Conservation (phyloP, 1,139 yeast genomes). For the Debaryomyces singareniensis region DNA sequence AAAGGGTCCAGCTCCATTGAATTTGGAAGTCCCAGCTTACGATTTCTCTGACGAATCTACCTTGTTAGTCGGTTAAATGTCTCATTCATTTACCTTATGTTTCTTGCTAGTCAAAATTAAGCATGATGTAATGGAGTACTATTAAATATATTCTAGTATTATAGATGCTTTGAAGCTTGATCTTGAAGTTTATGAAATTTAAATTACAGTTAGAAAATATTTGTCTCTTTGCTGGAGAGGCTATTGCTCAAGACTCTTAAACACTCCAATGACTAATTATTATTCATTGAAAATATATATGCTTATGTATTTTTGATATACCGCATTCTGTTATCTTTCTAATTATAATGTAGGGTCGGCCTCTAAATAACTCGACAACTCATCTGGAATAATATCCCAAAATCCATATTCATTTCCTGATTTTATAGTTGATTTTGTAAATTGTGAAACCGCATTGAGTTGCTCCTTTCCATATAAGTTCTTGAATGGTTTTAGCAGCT, state of each 20-base stretch:
- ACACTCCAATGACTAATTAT: not conserved
- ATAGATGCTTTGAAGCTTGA: too few species aligned
- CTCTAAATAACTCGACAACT: constrained; percentile 15
- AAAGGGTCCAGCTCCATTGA: constrained; percentile 99
- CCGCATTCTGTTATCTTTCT: constrained; percentile 1
- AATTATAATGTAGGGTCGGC: constrained; percentile 8
- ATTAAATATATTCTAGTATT: too few species aligned
- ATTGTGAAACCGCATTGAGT: constrained; percentile 8
- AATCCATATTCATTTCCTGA: constrained; percentile 14
- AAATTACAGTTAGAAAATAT: too few species aligned
- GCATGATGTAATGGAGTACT: too few species aligned
- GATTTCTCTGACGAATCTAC: constrained; percentile 74
- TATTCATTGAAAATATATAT: not conserved
- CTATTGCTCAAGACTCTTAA: too few species aligned
- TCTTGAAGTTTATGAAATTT: too few species aligned
- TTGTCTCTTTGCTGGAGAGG: too few species aligned
- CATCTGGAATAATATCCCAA: constrained; percentile 41
- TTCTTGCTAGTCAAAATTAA: too few species aligned
- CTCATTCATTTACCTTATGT: too few species aligned
- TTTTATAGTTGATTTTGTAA: constrained; percentile 16
- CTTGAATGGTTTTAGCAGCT: constrained; percentile 14
- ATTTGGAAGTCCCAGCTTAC: constrained; percentile 93
- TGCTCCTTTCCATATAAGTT: constrained; percentile 6
- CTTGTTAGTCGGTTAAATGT: constrained; percentile 60
- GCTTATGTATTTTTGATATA: constrained; percentile 2